Percentiles rank a stretch among this genome's conserved stretches.
Conservation (phyloP, 2,329 filamentous ascomycete species). For the Colletotrichum chlorophyti region DNA sequence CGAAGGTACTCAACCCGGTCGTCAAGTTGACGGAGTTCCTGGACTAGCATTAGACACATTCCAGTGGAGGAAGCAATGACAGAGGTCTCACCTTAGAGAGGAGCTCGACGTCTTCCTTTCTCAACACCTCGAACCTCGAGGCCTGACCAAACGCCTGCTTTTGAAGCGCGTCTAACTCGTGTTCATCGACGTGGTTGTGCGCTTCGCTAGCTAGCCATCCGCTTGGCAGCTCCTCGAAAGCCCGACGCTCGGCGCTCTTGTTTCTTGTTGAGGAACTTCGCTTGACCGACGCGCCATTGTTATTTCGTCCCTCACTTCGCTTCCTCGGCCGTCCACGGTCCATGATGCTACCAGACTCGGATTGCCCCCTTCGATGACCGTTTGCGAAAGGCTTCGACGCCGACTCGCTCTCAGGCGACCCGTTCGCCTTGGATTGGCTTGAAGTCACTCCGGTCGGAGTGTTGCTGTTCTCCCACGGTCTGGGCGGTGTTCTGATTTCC, state of each 20-base stretch:
- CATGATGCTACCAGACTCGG: slow-evolving; percentile 65
- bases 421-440: slow-evolving; percentile 37
- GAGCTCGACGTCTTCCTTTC: slow-evolving; percentile 66
- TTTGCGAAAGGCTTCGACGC: slow-evolving; percentile 36
- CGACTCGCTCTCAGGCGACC: slow-evolving; percentile 38
- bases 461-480: slow-evolving; percentile 47
- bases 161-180: slow-evolving; percentile 59
- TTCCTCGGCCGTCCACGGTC: slow-evolving; percentile 68
- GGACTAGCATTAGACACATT: slow-evolving; percentile 7
- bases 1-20: slow-evolving; percentile 81
- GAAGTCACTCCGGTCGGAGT: slow-evolving; percentile 34
- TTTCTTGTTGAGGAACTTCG: slow-evolving; percentile 40
- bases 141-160: slow-evolving; percentile 69
- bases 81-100: slow-evolving; percentile 63
- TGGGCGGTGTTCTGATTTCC: slow-evolving; percentile 51
- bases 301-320: slow-evolving; percentile 50
- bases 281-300: slow-evolving; percentile 45
- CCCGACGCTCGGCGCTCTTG: slow-evolving; percentile 59
- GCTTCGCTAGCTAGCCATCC: slow-evolving; percentile 65
- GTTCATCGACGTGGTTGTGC: slow-evolving; percentile 49
- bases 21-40: slow-evolving; percentile 79
- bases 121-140: slow-evolving; percentile 69
- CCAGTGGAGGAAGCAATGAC: background rate
- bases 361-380: slow-evolving; percentile 59
- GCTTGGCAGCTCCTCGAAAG: slow-evolving; percentile 66